These are phyloP conservation scores for Cryptococcus sp. DNA, from an alignment of 1,284 basidiomycete genomes.

Conservation along the genomic window DNA sequence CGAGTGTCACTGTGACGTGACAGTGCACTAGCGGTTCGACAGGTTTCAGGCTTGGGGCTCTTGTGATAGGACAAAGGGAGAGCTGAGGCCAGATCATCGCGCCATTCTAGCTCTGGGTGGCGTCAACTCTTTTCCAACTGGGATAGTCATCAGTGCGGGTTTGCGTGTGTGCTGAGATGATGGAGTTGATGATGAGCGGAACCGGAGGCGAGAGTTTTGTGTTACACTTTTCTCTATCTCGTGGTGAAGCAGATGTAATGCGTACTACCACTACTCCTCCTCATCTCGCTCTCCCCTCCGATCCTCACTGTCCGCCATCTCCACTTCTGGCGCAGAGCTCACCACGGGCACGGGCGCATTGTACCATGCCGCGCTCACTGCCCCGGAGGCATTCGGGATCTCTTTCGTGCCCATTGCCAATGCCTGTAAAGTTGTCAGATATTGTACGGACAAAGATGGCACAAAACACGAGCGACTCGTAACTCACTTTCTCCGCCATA, in stretches of 20 bases:
- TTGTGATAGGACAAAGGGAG: no score
- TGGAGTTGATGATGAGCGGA: no score
- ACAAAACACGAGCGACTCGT: not conserved
- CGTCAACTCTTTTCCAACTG: no score
- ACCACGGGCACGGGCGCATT: slow-evolving; percentile 7
- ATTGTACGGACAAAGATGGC: not conserved
- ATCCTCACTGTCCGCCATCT: slow-evolving; percentile 21
- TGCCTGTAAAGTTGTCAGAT: slow-evolving; percentile 22
- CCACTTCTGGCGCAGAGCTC: slow-evolving; percentile 13
- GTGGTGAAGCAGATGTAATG: not conserved
- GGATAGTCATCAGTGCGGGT: no score
- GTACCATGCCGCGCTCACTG: slow-evolving; percentile 37
- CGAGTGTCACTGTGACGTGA: no score
- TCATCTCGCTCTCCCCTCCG: slow-evolving; percentile 22
- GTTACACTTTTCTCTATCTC: no score
- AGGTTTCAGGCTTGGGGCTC: no score
- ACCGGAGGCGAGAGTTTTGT: no score
- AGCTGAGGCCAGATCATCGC: no score
- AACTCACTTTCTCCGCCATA: slow-evolving; percentile 50
- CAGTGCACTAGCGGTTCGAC: no score
- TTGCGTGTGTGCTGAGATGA: no score
- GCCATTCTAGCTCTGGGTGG: no score
- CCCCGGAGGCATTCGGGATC: slow-evolving; percentile 28
- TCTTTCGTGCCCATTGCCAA: slow-evolving; percentile 43
- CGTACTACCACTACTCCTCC: slow-evolving; percentile 19